Conservation (phyloP, 1,139 yeast species). For the Pneumocystis oryctolagi region DNA sequence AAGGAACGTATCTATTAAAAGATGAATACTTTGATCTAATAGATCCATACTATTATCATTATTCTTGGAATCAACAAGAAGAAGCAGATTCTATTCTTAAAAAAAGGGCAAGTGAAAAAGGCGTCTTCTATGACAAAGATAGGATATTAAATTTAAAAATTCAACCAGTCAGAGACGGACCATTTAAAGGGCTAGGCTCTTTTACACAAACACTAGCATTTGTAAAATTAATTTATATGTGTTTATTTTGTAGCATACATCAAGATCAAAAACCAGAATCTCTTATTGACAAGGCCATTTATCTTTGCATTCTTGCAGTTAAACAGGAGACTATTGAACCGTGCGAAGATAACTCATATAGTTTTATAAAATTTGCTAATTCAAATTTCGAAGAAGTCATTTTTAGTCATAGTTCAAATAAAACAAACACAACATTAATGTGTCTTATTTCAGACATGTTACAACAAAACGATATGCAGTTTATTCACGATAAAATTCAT, state of each 20-base stretch:
- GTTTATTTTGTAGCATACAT: background rate
- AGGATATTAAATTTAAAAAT: conserved; percentile 26
- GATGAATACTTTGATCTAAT: conserved; percentile 39
- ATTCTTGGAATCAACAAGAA: conserved; percentile 62
- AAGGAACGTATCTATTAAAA: conserved; percentile 56
- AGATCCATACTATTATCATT: conserved; percentile 74
- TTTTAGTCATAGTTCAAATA: background rate
- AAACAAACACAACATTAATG: background rate
- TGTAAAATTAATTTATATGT: conserved; percentile 17
- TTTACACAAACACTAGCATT: conserved; percentile 26
- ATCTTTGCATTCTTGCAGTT: conserved; percentile 14
- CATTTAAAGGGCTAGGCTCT: conserved; percentile 23
- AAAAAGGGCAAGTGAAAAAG: conserved; percentile 25
- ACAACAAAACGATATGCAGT: background rate
- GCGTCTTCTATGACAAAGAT: background rate
- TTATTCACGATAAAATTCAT: background rate
- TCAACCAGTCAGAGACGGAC: conserved; percentile 21
- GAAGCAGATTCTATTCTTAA: conserved; percentile 49
- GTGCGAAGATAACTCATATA: background rate
- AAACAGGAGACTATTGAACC: conserved; percentile 4
- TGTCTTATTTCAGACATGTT: background rate
- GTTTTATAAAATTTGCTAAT: background rate
- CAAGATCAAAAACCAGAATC: conserved; percentile 9
- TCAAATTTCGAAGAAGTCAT: background rate
- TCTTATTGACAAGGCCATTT: conserved; percentile 8